Base-by-base conservation (phyloP, 768 basidiomycete species). In the Pisolithus microcarpus region DNA sequence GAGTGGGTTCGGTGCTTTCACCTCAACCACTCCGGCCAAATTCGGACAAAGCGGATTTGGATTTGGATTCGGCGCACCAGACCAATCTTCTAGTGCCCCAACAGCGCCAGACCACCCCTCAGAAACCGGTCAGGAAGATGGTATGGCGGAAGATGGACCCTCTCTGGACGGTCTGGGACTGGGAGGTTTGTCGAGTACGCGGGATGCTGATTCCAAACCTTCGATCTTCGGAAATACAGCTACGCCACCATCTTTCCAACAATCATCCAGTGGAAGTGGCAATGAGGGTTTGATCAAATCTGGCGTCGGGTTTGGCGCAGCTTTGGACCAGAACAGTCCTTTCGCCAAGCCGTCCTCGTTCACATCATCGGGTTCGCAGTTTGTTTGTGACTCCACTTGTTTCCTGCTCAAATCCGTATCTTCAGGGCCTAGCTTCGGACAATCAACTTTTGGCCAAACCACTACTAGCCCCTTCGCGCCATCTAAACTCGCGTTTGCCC, bases 341-440 rank as follows among this genome's bases (percentile, higher is more conserved):
- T 65, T 66, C 21, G 58, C 56, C 30, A 60, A 52, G 16, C 49
- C 60, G 19, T 43, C 59, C 38, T 59, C 59, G 7, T 70, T 67
- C 24, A 55, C 55, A 11, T 24, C 57, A 15, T 28, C 57, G 13
- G 34, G 53, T 52, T 21, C 58, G 7, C 21, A 53, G 10, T 18
- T 52, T n/a, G 28, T 43, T 16, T 68, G 13, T 63, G 16, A 54
- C 57, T 31, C n/a, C 36, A 46, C 50, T 9, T 49, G 3, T 65
- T 68, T 31, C 64, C 61, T 50, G 44, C 66, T 23, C 26, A 43
- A 57, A 44, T 49, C 59, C 21, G 1, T 18, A 4, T 31, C 31
- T 19, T 65, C 70, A 26, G 34, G 34, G 11, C 60, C 66, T 24
- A 64, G 68, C 11, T 72, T 72, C 46, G 69, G 65, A 3, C 70